Base-by-base conservation (phyloP, 768 basidiomycete species). In the Candolleomyces aberdarensis region DNA sequence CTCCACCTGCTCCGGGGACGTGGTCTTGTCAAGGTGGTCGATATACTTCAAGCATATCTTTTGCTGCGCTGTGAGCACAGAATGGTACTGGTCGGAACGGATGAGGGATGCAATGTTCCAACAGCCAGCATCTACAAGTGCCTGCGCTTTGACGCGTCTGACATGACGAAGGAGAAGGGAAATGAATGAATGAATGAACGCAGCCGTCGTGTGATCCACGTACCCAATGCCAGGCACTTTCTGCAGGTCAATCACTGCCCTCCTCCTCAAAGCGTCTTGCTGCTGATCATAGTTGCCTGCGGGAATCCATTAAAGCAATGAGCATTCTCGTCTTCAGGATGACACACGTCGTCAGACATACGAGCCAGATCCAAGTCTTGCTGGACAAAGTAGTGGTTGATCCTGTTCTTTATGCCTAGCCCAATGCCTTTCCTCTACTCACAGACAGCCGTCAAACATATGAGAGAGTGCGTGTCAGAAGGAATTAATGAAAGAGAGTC, bases 71-170 rank as follows among this genome's bases (percentile, higher is more conserved):
- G 69, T 69, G n/a, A 88, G 67, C 68, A 76, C 66, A n/a, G 65
- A 64, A 11, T 71, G 64, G 63, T 75, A 85, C 51, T 69, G 56
- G 7, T 76, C 76, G 7, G 74, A 68, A 32, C 60, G 66, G n/a
- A 61, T 32, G 26, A 87, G 70, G 56, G 84, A 79, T 19, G 71
- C 72, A 26, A 82, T 19, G 1, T 75, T 74, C 56, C 57, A 70
- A 61, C 83, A 85, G 4, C 87, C 87, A 5, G 78, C 80, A 6
- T 76, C 74, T 44, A 81, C 76, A 3, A 88, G 75, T n/a, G 75
- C 66, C 40, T 73, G 69, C 9, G 84, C 84, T 20, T 69, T 75
- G 17, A 61, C 67, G 57, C 65, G 64, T 20, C 75, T 79, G 56
- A 69, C 3, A 41, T 1, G 3, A 48, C 54, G 17, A 50, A 56